Conservation (phyloP, 2,329 filamentous ascomycete genomes). For the Orbilia quercus region DNA sequence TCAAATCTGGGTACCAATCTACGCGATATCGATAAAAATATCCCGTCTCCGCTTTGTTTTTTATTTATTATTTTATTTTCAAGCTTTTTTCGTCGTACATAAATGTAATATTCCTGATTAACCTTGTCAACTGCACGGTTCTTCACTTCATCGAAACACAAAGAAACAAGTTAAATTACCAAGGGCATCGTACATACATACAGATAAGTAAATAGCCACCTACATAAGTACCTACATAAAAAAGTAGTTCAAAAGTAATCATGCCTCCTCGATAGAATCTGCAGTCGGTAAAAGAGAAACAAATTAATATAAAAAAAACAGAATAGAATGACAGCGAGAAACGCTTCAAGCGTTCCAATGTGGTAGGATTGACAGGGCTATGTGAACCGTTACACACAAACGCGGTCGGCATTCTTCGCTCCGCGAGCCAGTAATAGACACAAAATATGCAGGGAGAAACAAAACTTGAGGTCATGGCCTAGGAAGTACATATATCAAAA, state of each 20-base stretch:
- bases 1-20: conserved; percentile 13
- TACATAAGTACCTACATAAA: no score
- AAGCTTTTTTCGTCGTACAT: no score
- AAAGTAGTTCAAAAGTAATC: conserved; percentile 30
- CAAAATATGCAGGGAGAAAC: conserved; percentile 29
- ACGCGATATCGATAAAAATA: conserved; percentile 36
- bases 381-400: conserved; percentile 49
- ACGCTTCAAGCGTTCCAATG: conserved; percentile 24
- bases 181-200: no score
- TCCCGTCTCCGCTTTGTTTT: conserved; percentile 20
- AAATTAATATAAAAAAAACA: background rate
- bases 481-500: conserved; percentile 6
- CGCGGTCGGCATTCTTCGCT: conserved; percentile 22
- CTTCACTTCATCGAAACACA: no score
- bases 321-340: no score
- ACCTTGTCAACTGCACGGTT: no score
- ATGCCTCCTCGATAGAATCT: conserved; percentile 35
- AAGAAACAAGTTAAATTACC: no score
- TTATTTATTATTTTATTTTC: no score
- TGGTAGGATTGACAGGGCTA: conserved; percentile 42
- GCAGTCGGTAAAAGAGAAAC: conserved; percentile 11
- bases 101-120: no score
- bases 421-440: no score
- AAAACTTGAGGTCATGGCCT: conserved; percentile 2
- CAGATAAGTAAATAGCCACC: no score